A percentile compares a stretch with the other conserved stretches of the same genome.
These are phyloP conservation scores for Coemansia sp. DNA, from an alignment of 192 early-diverging fungal species.

Conservation along the genomic window DNA sequence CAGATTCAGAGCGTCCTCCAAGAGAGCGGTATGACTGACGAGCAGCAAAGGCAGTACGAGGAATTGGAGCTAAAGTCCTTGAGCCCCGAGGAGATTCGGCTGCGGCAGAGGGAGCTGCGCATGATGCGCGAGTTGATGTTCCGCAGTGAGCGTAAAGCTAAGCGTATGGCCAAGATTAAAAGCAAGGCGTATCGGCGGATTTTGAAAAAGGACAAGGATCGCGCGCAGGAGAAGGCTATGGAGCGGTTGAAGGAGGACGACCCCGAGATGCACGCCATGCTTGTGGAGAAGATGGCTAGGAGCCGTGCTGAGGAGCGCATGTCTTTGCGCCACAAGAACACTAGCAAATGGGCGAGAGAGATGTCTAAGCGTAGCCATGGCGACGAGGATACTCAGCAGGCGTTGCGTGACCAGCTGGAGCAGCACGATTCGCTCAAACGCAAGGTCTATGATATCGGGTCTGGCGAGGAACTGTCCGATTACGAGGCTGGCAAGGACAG, in stretches of 20 bases:
- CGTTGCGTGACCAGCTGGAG: constrained; percentile 83
- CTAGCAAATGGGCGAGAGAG: constrained; percentile 94
- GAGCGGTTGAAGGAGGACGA: constrained; percentile 75
- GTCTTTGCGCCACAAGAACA: constrained; percentile 92
- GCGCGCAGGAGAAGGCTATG: constrained; percentile 63
- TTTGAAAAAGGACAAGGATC: constrained; percentile 76
- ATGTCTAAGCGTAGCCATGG: constrained; percentile 66
- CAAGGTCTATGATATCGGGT: constrained; percentile 75
- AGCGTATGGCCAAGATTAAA: constrained; percentile 96
- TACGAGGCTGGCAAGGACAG: constrained; percentile 56
- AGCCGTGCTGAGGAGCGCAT: constrained; percentile 88
- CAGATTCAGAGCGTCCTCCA: constrained; percentile 74
- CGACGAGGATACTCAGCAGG: constrained; percentile 70
- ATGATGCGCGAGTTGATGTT: constrained; percentile 95
- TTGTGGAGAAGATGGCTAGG: constrained; percentile 46
- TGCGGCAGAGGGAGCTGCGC: constrained; percentile 76
- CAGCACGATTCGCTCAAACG: constrained; percentile 76
- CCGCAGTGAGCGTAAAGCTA: constrained; percentile 88
- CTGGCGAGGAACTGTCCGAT: constrained; percentile 61
- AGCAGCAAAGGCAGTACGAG: constrained; percentile 82
- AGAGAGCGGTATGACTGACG: constrained; percentile 72
- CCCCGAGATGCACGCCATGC: constrained; percentile 58
- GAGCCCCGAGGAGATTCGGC: constrained; percentile 79
- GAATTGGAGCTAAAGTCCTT: constrained; percentile 86
- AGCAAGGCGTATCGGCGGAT: constrained; percentile 94